Percentiles rank a stretch among this genome's conserved stretches.
Evolutionary conservation across 441 rosid genomes (phyloP).

Genomic region (Arabidopsis hybrid): DNA sequence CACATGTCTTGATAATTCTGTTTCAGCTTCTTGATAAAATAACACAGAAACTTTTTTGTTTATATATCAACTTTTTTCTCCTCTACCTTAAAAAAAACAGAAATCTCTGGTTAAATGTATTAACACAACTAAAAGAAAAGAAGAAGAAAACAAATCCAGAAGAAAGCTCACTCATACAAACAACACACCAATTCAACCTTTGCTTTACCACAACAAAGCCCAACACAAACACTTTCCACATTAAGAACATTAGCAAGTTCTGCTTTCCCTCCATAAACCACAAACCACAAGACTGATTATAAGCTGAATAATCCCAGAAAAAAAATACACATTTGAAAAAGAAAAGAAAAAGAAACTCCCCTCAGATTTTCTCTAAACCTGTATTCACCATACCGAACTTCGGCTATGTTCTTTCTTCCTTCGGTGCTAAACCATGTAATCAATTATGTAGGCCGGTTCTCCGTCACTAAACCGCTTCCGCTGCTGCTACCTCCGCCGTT

Average conservation of each 20-base stretch:
- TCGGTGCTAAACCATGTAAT: slow-evolving; percentile 35
- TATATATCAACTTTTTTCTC: background rate
- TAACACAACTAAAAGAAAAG: slow-evolving; percentile 32
- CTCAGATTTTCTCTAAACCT: slow-evolving; percentile 30
- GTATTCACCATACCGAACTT: slow-evolving; percentile 44
- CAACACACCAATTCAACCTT: slow-evolving; percentile 50
- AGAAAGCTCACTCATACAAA: slow-evolving; percentile 53
- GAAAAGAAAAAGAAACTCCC: slow-evolving; percentile 8
- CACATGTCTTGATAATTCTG: slow-evolving; percentile 30
- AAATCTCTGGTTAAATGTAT: slow-evolving; percentile 54
- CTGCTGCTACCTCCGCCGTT: slow-evolving; percentile 68
- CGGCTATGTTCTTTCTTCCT: slow-evolving; percentile 21
- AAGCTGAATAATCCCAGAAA: slow-evolving; percentile 25
- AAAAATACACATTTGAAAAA: slow-evolving; percentile 31
- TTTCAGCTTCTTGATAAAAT: slow-evolving; percentile 34
- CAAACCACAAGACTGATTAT: slow-evolving; percentile 28
- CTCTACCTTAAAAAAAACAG: slow-evolving; percentile 7
- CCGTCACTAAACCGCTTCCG: slow-evolving; percentile 56
- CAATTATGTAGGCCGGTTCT: slow-evolving; percentile 53
- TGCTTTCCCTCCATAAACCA: slow-evolving; percentile 27
- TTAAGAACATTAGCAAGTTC: slow-evolving; percentile 30
- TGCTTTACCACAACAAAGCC: slow-evolving; percentile 51
- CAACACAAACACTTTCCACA: slow-evolving; percentile 41
- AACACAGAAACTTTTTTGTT: slow-evolving; percentile 1
- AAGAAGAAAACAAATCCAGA: slow-evolving; percentile 35